phyloP scores from a whole-genome alignment of 2,329 filamentous ascomycete genomes.

The Lachnellula suecica region DNA sequence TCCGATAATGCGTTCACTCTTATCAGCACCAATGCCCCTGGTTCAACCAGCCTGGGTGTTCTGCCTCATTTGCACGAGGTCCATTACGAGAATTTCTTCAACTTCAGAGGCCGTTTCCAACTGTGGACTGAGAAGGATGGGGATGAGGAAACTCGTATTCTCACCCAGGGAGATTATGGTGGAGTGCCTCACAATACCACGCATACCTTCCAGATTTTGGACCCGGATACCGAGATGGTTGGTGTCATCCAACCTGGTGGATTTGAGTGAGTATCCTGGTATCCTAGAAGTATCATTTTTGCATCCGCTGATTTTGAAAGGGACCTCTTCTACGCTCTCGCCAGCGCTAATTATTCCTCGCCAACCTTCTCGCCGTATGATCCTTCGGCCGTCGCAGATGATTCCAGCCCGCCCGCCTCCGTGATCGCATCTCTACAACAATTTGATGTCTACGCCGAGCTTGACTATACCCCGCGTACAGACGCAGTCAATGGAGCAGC shows the following conservation, averaged over 20 bases:
- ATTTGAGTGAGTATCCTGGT: conserved; percentile 40
- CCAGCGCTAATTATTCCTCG: conserved; percentile 35
- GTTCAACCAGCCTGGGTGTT: conserved; percentile 38
- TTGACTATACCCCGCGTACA: conserved; percentile 39
- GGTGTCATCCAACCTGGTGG: conserved; percentile 46
- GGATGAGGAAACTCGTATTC: conserved; percentile 36
- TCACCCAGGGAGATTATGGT: conserved; percentile 46
- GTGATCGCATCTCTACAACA: conserved; percentile 37
- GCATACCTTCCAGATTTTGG: conserved; percentile 47
- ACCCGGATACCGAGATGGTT: conserved; percentile 46
- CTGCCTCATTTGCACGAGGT: conserved; percentile 42
- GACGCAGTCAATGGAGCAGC: conserved; percentile 43
- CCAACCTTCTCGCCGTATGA: conserved; percentile 37
- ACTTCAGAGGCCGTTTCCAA: conserved; percentile 43
- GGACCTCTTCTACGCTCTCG: conserved; percentile 42
- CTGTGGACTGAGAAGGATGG: conserved; percentile 40
- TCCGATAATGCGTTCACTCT: conserved; percentile 44
- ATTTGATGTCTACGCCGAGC: conserved; percentile 44
- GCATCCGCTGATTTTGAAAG: no score
- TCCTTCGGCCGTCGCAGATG: conserved; percentile 22
- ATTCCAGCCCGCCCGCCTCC: conserved; percentile 17
- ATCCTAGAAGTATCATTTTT: not conserved
- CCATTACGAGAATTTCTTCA: conserved; percentile 49
- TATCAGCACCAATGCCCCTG: conserved; percentile 42
- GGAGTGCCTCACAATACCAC: conserved; percentile 44